Base-by-base conservation (phyloP, 108 stramenopile species). In the Cyclotella choctawhatcheeana region DNA sequence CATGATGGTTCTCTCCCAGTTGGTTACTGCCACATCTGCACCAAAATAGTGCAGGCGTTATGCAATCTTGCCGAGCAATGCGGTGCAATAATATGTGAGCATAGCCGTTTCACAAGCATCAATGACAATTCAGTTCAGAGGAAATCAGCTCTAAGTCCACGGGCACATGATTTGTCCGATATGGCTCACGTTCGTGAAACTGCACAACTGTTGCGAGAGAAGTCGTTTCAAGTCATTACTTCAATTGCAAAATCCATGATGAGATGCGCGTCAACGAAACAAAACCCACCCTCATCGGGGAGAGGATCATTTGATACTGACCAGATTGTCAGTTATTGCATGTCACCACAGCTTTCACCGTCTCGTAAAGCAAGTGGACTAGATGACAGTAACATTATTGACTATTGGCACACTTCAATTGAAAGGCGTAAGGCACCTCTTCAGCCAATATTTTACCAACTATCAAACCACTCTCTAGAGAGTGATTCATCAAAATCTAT, bases 41-140 rank as follows among this genome's bases (percentile, higher is more conserved):
- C 88, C 52, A 83, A 87, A 43, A 66, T 96, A 8, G 86, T 86
- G 34, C 73, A 80, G 16, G 82, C 79, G 45, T 65, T 96, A 32
- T 91, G 97, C 52, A 85, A 73, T 44, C 73, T 97, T 2, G 85
- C 89, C 20, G 94, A 95, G 68, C 74, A 85, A 44, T 85, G 84
- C 51, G 76, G 84, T 13, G 85, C 90, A 30, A 82, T 89, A 21
- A 86, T 96, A 32, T 72, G 77, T 8, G 83, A 90, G 21, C 89
- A 93, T 69, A 88, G 87, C 13, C 68, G 78, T 5, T 75, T 75
- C n/a, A 47, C 73, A 17, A 80, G 68, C 35, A 76, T 79, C 20
- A 73, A 58, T 47, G 50, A 64, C 59, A 62, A 62, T 31, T 21
- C 53, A 56, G 67, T 76, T 16, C 54, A 67, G 35, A 55, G 68